Evolutionary conservation across 2,329 filamentous ascomycete species (phyloP).

Genomic region (Atkinsonella texensis): DNA sequence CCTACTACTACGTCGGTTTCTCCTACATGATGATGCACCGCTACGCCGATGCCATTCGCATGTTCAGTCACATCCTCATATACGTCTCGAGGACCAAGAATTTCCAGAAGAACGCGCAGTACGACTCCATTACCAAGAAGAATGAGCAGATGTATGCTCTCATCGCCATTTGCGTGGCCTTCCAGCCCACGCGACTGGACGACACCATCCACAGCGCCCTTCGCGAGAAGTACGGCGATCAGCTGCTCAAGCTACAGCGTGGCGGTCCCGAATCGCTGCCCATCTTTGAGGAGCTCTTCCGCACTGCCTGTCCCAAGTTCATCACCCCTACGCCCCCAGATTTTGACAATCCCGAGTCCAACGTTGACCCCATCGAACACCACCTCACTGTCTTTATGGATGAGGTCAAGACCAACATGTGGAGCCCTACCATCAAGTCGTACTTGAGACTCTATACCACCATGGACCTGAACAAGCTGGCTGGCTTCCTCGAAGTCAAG

Average conservation of each 20-base stretch:
- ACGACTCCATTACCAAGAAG: slow-evolving; percentile 99
- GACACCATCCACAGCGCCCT: slow-evolving; percentile 98
- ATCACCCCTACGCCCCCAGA: slow-evolving; percentile 95
- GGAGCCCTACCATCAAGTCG: slow-evolving; percentile 92
- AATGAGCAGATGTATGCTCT: slow-evolving; percentile 99
- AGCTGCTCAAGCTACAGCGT: slow-evolving; percentile 91
- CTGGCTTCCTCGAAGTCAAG: slow-evolving; percentile 92
- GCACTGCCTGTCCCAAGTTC: slow-evolving; percentile 96
- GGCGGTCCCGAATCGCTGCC: slow-evolving; percentile 91
- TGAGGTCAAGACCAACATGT: slow-evolving; percentile 99
- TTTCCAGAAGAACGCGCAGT: slow-evolving; percentile 98
- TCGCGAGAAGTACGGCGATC: slow-evolving; percentile 97
- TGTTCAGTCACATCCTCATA: slow-evolving; percentile 99
- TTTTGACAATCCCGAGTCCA: slow-evolving; percentile 92
- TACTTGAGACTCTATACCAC: slow-evolving; percentile 99
- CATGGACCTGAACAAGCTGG: slow-evolving; percentile 97
- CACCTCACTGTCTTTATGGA: slow-evolving; percentile 98
- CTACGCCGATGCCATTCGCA: slow-evolving; percentile 97
- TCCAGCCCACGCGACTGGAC: slow-evolving; percentile 92
- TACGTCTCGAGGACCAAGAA: slow-evolving; percentile 99
- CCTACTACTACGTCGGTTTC: slow-evolving; percentile 99
- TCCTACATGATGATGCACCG: slow-evolving; percentile 99
- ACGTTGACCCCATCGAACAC: slow-evolving; percentile 95
- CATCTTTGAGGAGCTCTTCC: slow-evolving; percentile 97
- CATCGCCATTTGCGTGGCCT: slow-evolving; percentile 96